These are phyloP conservation scores for Quaeritorhiza haematococci DNA, from an alignment of 371 early-diverging fungal species.

Conservation along the genomic window DNA sequence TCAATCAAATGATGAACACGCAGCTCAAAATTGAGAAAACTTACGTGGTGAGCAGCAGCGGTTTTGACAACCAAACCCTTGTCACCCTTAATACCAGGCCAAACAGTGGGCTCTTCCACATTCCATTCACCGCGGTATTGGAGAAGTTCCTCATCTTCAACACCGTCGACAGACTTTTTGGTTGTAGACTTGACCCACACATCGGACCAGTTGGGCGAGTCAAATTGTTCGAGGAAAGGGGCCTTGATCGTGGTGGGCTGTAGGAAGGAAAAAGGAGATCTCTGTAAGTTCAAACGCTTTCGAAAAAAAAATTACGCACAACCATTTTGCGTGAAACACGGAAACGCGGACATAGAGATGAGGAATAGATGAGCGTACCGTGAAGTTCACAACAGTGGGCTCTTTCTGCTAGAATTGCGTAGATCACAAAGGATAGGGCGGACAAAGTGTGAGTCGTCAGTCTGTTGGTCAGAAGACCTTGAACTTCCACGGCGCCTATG, in stretches of 20 bases:
- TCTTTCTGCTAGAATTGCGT: no score
- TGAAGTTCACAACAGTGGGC: no score
- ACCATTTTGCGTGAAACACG: no score
- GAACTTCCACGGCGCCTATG: no score
- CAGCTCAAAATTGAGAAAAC: constrained; percentile 1
- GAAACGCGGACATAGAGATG: no score
- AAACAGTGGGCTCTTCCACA: constrained; percentile 60
- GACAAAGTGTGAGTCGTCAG: no score
- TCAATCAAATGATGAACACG: neutral
- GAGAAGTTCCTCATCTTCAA: constrained; percentile 50
- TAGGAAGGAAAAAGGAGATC: neutral
- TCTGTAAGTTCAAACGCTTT: no score
- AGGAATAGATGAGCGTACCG: no score
- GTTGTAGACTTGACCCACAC: constrained; percentile 67
- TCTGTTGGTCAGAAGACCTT: no score
- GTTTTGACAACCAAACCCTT: constrained; percentile 64
- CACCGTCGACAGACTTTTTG: constrained; percentile 53
- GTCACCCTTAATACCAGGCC: constrained; percentile 58
- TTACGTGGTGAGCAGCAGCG: constrained; percentile 57
- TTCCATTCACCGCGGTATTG: constrained; percentile 72
- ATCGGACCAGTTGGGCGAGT: constrained; percentile 35
- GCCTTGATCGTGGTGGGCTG: constrained; percentile 42
- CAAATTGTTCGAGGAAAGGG: constrained; percentile 72
- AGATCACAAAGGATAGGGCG: no score
- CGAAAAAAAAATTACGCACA: no score